Base-by-base conservation (phyloP, 2,329 filamentous ascomycete species). In the Dichotomopilus funicola region DNA sequence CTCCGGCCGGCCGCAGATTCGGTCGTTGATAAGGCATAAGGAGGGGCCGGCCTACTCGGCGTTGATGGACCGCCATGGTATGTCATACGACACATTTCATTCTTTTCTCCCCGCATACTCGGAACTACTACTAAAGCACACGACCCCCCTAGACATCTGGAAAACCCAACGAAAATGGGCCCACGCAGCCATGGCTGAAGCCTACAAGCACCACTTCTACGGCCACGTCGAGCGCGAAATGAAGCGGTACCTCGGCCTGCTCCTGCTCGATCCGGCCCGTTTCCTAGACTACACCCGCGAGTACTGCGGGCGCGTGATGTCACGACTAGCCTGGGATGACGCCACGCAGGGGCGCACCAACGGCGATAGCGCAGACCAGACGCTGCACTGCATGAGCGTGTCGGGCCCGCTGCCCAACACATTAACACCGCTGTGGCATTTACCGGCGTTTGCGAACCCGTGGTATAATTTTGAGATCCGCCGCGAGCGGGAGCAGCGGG, bases 391-490 rank as follows among this genome's bases (percentile, higher is more conserved):
- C 61, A 78, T 78, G 76, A 78, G 75, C 13, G 73, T 78, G n/a
- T 77, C 74, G 4, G 76, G 76, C 1, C 75, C 75, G 11, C 68
- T 79, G 52, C 73, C 77, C 62, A 79, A 79, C 65, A 76, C 74
- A 3, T 63, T 77, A 62, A 73, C 75, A n/a, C 74, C 75, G 0
- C 64, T 79, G 3, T 79, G 76, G 76, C 59, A 71, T 40, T 62
- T 78, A 1, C 72, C 73, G 1, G 70, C 71, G 57, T 65, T 70
- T 1, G 37, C 75, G 19, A 79, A 79, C 63, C 75, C 75, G 5
- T 79, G 76, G 76, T 74, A 75, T 62, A 69, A 69, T 31, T 76
- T 66, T 43, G 76, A 79, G 63, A 66, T 72, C 42, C 66, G 68
- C 51, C 72, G 76, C 33, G 74, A 77, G 65, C 66, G 67, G 31